Percentiles rank a stretch among this genome's conserved stretches.
Evolutionary conservation across 495 filamentous ascomycete genomes (phyloP).

Genomic region (Chaetomium cochliodes): DNA sequence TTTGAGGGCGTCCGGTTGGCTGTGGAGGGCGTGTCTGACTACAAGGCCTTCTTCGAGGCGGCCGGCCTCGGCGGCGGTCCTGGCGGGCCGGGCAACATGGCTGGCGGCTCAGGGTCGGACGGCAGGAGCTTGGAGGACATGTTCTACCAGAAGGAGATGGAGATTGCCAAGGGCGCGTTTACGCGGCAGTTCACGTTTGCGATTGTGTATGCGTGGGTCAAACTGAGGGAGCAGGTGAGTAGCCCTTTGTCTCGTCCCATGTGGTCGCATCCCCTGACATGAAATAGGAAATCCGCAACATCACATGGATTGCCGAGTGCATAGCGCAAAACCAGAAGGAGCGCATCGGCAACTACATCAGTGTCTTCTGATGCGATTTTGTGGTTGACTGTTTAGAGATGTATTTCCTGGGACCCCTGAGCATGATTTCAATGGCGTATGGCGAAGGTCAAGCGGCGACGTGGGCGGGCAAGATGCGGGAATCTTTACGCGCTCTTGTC

Average conservation of each 20-base stretch:
- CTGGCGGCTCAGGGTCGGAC: conserved; percentile 68
- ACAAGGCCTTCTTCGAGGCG: conserved; percentile 91
- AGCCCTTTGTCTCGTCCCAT: not conserved
- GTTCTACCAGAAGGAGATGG: conserved; percentile 99
- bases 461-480: conserved; percentile 12
- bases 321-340: conserved; percentile 99
- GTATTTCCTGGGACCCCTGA: conserved; percentile 27
- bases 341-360: conserved; percentile 97
- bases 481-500: conserved; percentile 20
- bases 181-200: conserved; percentile 94
- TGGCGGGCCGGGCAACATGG: conserved; percentile 77
- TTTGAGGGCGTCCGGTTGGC: conserved; percentile 89
- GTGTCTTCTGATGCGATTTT: conserved; percentile 65
- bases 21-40: conserved; percentile 86
- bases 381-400: conserved; percentile 27
- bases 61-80: conserved; percentile 77
- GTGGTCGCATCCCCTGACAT: not conserved
- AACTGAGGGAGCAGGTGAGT: conserved; percentile 91
- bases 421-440: conserved; percentile 30
- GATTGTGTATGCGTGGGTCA: conserved; percentile 97
- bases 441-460: conserved; percentile 20
- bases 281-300: conserved; percentile 91
- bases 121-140: conserved; percentile 92
- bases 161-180: conserved; percentile 90
- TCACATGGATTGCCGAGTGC: conserved; percentile 99